phyloP scores from a whole-genome alignment of 371 early-diverging fungal species.

The Mucor irregularis region DNA sequence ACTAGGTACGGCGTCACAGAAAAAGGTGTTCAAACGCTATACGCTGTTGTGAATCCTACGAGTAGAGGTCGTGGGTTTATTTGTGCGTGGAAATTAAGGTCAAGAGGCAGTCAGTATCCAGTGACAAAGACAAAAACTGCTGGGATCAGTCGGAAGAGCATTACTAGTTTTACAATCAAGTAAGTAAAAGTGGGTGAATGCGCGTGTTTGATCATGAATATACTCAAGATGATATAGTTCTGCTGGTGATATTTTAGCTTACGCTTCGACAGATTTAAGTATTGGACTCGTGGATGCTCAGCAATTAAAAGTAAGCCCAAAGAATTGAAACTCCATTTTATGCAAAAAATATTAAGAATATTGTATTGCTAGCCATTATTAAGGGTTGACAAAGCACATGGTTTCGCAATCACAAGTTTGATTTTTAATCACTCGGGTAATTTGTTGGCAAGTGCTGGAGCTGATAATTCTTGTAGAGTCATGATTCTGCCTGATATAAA shows the following conservation, averaged over 20 bases:
- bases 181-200: constrained; percentile 11
- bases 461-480: constrained; percentile 1
- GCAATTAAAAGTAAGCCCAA: constrained; percentile 47
- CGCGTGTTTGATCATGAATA: too few species aligned
- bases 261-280: constrained; percentile 57
- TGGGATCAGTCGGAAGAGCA: constrained; percentile 35
- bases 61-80: constrained; percentile 33
- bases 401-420: constrained; percentile 60
- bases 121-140: constrained; percentile 26
- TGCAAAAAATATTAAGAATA: neutral
- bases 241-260: constrained; percentile 59
- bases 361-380: neutral
- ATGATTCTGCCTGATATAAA: neutral
- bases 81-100: constrained; percentile 32
- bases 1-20: neutral
- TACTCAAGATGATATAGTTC: too few species aligned
- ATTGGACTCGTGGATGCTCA: constrained; percentile 60
- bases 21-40: constrained; percentile 20
- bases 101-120: constrained; percentile 15
- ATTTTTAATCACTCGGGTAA: constrained; percentile 54
- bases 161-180: constrained; percentile 39
- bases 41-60: constrained; percentile 41
- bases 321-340: constrained; percentile 11
- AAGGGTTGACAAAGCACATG: constrained; percentile 28
- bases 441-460: constrained; percentile 42